Conservation (phyloP, 192 early-diverging fungal genomes). For the Entophlyctis luteolus region DNA sequence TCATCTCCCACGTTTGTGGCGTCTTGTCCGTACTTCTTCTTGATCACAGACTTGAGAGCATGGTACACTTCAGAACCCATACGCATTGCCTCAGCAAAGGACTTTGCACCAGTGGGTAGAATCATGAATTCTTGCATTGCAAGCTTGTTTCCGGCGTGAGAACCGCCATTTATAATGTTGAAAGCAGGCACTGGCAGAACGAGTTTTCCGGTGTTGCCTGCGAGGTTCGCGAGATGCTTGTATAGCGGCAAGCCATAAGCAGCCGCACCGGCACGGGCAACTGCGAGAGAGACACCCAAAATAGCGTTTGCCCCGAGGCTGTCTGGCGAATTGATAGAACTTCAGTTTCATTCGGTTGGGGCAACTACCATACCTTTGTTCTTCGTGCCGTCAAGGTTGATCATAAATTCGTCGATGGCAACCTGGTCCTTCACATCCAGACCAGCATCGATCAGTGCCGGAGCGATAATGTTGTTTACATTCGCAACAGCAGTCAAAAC, state of each 20-base stretch:
- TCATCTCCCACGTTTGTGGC: conserved; percentile 99
- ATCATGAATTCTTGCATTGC: conserved; percentile 99
- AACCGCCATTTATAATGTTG: conserved; percentile 99
- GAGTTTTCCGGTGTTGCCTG: conserved; percentile 75
- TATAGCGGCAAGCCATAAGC: conserved; percentile 86
- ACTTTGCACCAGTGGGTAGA: conserved; percentile 86
- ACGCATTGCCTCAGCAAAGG: conserved; percentile 94
- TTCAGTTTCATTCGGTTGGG: background rate
- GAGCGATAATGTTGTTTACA: conserved; percentile 85
- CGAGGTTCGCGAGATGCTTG: conserved; percentile 87
- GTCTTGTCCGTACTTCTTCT: conserved; percentile 98
- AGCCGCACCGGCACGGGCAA: conserved; percentile 93
- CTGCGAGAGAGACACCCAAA: conserved; percentile 95
- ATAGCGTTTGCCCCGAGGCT: conserved; percentile 98
- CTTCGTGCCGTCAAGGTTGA: conserved; percentile 87
- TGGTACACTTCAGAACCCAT: conserved; percentile 98
- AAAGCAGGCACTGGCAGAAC: conserved; percentile 94
- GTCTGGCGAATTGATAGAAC: no score
- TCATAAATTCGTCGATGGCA: conserved; percentile 87
- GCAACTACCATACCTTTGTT: conserved; percentile 69
- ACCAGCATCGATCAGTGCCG: conserved; percentile 71
- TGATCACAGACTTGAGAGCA: conserved; percentile 92
- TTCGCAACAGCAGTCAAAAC: conserved; percentile 86
- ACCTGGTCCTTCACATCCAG: conserved; percentile 83
- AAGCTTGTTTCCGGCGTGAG: conserved; percentile 98